Percentiles rank a stretch among this genome's conserved stretches.
phyloP scores from a whole-genome alignment of 176 grass and related monocot species.

The Hsuehochloa calcarea region DNA sequence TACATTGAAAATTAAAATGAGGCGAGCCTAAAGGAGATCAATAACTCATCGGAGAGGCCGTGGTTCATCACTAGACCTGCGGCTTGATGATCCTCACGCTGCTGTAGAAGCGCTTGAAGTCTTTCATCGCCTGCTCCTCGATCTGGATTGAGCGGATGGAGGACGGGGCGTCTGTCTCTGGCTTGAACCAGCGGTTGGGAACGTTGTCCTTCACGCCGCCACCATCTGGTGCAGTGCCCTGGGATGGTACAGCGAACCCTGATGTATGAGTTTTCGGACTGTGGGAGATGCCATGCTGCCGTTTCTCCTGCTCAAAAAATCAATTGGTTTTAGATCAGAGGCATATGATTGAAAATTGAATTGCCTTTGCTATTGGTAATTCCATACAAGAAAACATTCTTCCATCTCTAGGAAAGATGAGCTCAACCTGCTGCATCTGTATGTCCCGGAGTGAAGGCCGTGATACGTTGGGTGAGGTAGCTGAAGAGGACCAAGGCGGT shows the following conservation, averaged over 20 bases:
- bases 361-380: not conserved
- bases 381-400: not conserved
- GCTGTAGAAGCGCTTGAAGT: slow-evolving; percentile 97
- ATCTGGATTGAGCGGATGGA: slow-evolving; percentile 98
- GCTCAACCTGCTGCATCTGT: slow-evolving; percentile 90
- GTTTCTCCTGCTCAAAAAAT: slow-evolving; percentile 64
- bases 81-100: slow-evolving; percentile 89
- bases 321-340: not conserved
- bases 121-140: slow-evolving; percentile 94
- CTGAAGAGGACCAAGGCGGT: slow-evolving; percentile 76
- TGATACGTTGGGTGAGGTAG: slow-evolving; percentile 58
- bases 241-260: slow-evolving; percentile 68
- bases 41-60: not conserved
- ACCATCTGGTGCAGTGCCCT: slow-evolving; percentile 43
- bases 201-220: slow-evolving; percentile 46
- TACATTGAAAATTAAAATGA: slow-evolving; percentile 41
- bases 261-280: slow-evolving; percentile 74
- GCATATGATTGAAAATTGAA: not conserved
- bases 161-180: slow-evolving; percentile 70
- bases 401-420: not conserved
- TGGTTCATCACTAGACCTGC: slow-evolving; percentile 32
- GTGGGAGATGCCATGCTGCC: slow-evolving; percentile 53
- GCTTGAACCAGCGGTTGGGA: slow-evolving; percentile 94
- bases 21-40: slow-evolving; percentile 37
- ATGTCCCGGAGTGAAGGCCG: slow-evolving; percentile 91